Conservation (phyloP, 106 monocot species). For the Dendrobium catenatum region DNA sequence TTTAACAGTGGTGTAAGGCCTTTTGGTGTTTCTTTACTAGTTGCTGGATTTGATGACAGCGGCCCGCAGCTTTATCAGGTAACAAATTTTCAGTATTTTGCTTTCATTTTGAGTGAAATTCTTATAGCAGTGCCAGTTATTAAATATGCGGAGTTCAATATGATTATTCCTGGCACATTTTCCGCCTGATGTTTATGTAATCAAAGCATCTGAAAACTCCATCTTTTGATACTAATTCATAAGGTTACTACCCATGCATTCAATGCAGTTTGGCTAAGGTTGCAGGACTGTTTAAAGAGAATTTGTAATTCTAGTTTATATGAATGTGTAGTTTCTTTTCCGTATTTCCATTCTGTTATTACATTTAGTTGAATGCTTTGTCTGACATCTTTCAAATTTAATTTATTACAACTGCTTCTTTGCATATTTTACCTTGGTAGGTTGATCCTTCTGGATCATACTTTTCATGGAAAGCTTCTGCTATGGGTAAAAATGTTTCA, state of each 20-base stretch:
- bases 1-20: constrained; percentile 83
- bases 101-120: neutral
- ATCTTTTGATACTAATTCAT: neutral
- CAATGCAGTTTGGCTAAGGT: neutral
- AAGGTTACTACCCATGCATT: neutral
- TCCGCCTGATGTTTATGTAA: neutral
- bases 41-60: constrained; percentile 95
- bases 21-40: constrained; percentile 86
- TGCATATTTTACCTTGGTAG: constrained; percentile 24
- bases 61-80: constrained; percentile 95
- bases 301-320: neutral
- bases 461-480: constrained; percentile 99
- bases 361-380: neutral
- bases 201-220: neutral
- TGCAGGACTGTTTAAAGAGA: neutral
- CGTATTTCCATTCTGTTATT: neutral
- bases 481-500: constrained; percentile 99
- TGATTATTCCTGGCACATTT: neutral
- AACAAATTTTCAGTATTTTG: constrained; percentile 3
- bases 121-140: neutral
- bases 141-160: neutral
- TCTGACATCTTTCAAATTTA: neutral
- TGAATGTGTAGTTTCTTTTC: neutral
- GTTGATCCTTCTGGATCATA: constrained; percentile 99
- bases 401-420: neutral